Evolutionary conservation across 306 rosid species (phyloP).

Genomic region (Arachis stenosperma): DNA sequence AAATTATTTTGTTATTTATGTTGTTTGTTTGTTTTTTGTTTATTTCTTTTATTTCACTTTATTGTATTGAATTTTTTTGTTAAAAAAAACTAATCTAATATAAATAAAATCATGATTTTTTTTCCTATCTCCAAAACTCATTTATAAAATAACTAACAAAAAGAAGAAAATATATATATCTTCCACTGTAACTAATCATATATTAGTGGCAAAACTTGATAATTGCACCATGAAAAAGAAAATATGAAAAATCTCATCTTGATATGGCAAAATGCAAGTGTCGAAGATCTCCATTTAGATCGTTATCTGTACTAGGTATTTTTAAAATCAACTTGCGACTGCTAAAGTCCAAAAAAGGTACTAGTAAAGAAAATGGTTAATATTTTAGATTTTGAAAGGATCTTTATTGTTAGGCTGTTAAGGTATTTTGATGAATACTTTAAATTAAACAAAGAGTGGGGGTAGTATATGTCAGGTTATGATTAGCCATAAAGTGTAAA

Average conservation of each 20-base stretch:
- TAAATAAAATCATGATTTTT: no score
- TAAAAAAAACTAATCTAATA: no score
- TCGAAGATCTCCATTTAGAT: constrained; percentile 30
- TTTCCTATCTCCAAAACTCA: no score
- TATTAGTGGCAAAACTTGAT: no score
- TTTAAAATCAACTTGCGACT: not conserved
- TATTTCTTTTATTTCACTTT: no score
- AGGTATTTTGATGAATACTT: constrained; percentile 12
- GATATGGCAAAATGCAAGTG: constrained; percentile 29
- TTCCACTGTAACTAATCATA: no score
- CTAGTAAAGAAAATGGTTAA: not conserved
- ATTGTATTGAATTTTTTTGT: no score
- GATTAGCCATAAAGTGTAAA: constrained; percentile 51
- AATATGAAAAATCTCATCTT: not conserved
- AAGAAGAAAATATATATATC: no score
- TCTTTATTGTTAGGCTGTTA: constrained; percentile 13
- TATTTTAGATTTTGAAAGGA: constrained; percentile 32
- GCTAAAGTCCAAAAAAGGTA: constrained; percentile 12
- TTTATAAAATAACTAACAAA: no score
- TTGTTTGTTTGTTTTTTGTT: no score
- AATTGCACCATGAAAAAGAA: not conserved
- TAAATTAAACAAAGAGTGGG: constrained; percentile 6
- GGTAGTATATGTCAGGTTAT: constrained; percentile 37
- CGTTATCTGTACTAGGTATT: constrained; percentile 27
- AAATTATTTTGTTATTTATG: no score